Evolutionary conservation across 768 basidiomycete species (phyloP).

Genomic region (Collybia sordida): DNA sequence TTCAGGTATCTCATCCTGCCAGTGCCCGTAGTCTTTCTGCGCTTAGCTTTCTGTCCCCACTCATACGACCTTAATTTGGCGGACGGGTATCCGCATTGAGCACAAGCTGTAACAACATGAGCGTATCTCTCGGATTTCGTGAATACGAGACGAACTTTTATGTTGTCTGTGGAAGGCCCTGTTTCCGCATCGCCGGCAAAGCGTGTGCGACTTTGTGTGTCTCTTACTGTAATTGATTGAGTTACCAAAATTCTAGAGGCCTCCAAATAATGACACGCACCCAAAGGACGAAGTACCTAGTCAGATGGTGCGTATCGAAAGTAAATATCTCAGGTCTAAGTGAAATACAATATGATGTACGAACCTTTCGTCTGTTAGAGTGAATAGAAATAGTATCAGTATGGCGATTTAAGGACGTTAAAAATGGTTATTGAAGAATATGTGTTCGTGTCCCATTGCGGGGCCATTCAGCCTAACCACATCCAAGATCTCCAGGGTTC

Average conservation of each 20-base stretch:
- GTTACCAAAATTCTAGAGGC: neutral
- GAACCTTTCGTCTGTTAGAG: slow-evolving; percentile 79
- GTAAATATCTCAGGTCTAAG: neutral
- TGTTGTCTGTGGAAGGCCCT: slow-evolving; percentile 98
- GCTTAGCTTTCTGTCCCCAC: slow-evolving; percentile 99
- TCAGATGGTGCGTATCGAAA: slow-evolving; percentile 5
- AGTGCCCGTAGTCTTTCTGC: slow-evolving; percentile 99
- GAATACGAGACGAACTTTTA: slow-evolving; percentile 65
- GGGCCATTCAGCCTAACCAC: slow-evolving; percentile 19
- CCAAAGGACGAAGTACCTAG: slow-evolving; percentile 95
- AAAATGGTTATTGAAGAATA: too few species aligned
- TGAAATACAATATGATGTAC: slow-evolving; percentile 24
- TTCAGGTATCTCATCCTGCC: slow-evolving; percentile 95
- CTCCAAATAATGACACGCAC: slow-evolving; percentile 44
- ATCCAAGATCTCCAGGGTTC: neutral
- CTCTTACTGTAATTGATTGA: slow-evolving; percentile 69
- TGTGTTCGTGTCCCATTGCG: slow-evolving; percentile 13
- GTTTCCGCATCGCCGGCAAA: slow-evolving; percentile 96
- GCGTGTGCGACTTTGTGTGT: slow-evolving; percentile 95
- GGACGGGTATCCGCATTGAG: slow-evolving; percentile 93
- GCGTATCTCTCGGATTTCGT: neutral
- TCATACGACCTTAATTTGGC: slow-evolving; percentile 95
- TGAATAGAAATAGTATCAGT: slow-evolving; percentile 1
- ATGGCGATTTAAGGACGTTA: too few species aligned
- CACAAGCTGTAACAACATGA: slow-evolving; percentile 63